Evolutionary conservation across 163 green algal species (phyloP).

Genomic region (Prototheca cutis): DNA sequence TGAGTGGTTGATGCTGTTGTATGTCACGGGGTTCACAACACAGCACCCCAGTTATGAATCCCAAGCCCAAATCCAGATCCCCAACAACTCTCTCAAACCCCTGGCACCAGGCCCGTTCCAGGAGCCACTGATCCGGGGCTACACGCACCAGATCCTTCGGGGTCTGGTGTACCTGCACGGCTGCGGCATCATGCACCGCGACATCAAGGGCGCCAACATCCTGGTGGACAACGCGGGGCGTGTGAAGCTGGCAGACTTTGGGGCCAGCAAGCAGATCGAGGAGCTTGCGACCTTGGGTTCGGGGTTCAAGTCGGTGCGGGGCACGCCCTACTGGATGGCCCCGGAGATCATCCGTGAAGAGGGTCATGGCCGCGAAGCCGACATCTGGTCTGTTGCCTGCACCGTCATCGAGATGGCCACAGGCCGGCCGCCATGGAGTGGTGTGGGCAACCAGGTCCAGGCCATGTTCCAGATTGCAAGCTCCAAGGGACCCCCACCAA

Average conservation of each 20-base stretch:
- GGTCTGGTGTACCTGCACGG: conserved; percentile 74
- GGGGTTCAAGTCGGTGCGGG: conserved; percentile 73
- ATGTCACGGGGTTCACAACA: too few species aligned
- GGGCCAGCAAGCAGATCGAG: conserved; percentile 86
- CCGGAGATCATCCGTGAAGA: conserved; percentile 92
- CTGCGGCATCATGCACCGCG: conserved; percentile 73
- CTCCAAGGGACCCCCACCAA: conserved; percentile 58
- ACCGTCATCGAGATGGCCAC: conserved; percentile 96
- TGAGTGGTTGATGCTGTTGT: too few species aligned
- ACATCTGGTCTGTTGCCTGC: conserved; percentile 94
- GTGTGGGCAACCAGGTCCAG: conserved; percentile 55
- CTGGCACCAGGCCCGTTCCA: conserved; percentile 35
- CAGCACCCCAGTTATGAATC: too few species aligned
- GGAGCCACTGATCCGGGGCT: conserved; percentile 57
- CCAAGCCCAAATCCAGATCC: too few species aligned
- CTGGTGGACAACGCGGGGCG: conserved; percentile 76
- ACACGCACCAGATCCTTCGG: conserved; percentile 59
- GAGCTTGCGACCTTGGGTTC: conserved; percentile 74
- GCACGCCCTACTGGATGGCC: conserved; percentile 96
- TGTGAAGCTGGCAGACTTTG: conserved; percentile 97
- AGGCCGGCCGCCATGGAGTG: conserved; percentile 81
- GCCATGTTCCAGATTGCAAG: conserved; percentile 76
- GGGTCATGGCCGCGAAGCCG: conserved; percentile 69
- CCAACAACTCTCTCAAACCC: too few species aligned
- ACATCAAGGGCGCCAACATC: conserved; percentile 92